These are phyloP conservation scores for Xylaria sp. DNA, from an alignment of 495 filamentous ascomycete species.

Conservation along the genomic window DNA sequence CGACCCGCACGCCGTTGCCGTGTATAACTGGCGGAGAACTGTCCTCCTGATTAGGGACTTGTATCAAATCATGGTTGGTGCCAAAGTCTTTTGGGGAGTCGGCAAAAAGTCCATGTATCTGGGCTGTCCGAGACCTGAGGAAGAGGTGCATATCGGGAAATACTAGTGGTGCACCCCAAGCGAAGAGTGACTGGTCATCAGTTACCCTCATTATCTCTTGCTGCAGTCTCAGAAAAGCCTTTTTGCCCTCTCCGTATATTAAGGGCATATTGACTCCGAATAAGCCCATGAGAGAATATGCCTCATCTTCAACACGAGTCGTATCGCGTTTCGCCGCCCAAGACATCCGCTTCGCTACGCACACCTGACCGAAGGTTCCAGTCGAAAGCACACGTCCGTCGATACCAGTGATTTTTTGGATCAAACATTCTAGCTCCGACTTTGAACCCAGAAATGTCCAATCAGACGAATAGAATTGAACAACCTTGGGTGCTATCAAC, in stretches of 20 bases:
- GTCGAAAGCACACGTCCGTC: conserved; percentile 10
- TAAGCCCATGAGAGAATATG: conserved; percentile 32
- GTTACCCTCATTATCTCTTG: conserved; percentile 35
- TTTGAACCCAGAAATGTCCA: conserved; percentile 43
- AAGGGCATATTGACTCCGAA: conserved; percentile 32
- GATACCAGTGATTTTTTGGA: conserved; percentile 41
- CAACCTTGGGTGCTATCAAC: conserved; percentile 40
- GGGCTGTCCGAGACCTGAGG: not conserved
- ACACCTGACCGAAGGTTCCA: not conserved
- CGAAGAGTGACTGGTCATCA: conserved; percentile 36
- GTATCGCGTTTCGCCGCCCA: conserved; percentile 32
- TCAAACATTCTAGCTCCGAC: not conserved
- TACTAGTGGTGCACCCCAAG: conserved; percentile 23
- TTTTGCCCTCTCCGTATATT: conserved; percentile 31
- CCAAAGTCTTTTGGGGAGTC: not conserved
- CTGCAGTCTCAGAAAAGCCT: conserved; percentile 28
- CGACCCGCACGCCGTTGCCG: conserved; percentile 14
- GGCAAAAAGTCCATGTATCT: conserved; percentile 19
- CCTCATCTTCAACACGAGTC: conserved; percentile 32
- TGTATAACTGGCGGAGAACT: conserved; percentile 10
- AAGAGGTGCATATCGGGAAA: conserved; percentile 17
- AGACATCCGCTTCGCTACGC: conserved; percentile 28
- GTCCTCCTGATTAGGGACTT: not conserved
- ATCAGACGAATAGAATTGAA: conserved; percentile 42
- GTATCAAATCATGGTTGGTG: conserved; percentile 17